Base-by-base conservation (phyloP, 768 basidiomycete species). In the Stropharia rugosoannulata region DNA sequence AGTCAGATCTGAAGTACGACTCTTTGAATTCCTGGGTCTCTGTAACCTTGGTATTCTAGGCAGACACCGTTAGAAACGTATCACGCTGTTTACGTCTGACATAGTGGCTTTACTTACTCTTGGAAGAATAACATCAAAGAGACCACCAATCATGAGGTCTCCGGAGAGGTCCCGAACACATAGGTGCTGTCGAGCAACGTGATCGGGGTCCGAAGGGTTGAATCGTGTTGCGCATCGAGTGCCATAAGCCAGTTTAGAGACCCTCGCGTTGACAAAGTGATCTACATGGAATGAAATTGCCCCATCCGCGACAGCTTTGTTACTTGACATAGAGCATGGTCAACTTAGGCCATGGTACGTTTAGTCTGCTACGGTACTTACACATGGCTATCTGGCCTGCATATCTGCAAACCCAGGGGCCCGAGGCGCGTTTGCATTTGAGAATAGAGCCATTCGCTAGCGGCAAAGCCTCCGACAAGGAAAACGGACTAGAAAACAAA, bases 391-490 rank as follows among this genome's bases (percentile, higher is more conserved):
- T 82, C 80, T 0, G 81, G 82, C 16, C 78, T 70, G 54, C 73
- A 75, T 13, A 82, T 56, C 29, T 61, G 66, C 32, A 80, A 62
- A 32, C 74, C 73, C 0, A 68, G 56, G 1, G 66, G 55, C 1
- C 67, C 66, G 25, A 82, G 66, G 4, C 66, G 55, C 48, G 60
- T 65, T 55, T 73, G 75, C 5, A 83, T 67, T 50, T 72, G 66
- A 1, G 70, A 59, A 56, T 73, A 77, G 15, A 83, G 64, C 73
- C 77, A 82, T 37, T 79, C 75, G 56, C 76, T 81, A 0, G 80
- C 78, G 7, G 77, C 78, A 59, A 82, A 83, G 0, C 81, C 82
- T 22, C 82, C 81, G 10, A 83, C 80, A 3, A 84, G 72, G 40
- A 75, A 71, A 11, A 76, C 68, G 8, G 69, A 68, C 75, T 76